phyloP scores from a whole-genome alignment of 305 asterid genomes.

The Fraxinus velutina region DNA sequence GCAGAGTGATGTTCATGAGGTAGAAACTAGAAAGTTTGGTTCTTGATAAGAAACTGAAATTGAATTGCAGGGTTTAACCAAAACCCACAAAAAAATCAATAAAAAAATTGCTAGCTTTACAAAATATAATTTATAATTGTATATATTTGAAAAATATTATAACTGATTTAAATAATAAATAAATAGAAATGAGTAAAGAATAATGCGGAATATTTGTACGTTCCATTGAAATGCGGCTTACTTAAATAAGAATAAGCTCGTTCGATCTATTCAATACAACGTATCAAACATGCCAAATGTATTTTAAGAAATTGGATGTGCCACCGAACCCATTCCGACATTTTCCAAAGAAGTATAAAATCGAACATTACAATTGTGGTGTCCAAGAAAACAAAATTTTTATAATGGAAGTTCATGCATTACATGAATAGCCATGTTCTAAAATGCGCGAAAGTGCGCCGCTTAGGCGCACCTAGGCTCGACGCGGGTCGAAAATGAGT shows the following conservation, averaged over 20 bases:
- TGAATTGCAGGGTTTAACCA: conserved; percentile 32
- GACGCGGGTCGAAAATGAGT: too few relatives aligned
- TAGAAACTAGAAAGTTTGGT: conserved; percentile 2
- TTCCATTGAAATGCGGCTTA: not conserved
- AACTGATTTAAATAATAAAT: not conserved
- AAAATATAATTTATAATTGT: not conserved
- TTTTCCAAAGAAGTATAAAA: too few relatives aligned
- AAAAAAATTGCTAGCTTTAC: not conserved
- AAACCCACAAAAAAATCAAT: not conserved
- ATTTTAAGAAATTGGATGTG: not conserved
- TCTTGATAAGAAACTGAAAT: conserved; percentile 42
- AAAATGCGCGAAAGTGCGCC: too few relatives aligned
- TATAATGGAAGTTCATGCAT: too few relatives aligned
- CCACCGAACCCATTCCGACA: not conserved
- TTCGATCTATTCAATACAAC: not conserved
- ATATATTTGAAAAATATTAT: not conserved
- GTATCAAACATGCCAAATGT: not conserved
- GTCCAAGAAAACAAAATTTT: too few relatives aligned
- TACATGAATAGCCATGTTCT: too few relatives aligned
- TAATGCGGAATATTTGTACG: not conserved
- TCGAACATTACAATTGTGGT: too few relatives aligned
- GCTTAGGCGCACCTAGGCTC: too few relatives aligned
- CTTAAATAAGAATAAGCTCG: not conserved
- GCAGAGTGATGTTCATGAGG: not conserved
- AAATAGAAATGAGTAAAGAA: not conserved